Evolutionary conservation across 352 stramenopile genomes (phyloP).

Genomic region (Elongisporangium anandrum): DNA sequence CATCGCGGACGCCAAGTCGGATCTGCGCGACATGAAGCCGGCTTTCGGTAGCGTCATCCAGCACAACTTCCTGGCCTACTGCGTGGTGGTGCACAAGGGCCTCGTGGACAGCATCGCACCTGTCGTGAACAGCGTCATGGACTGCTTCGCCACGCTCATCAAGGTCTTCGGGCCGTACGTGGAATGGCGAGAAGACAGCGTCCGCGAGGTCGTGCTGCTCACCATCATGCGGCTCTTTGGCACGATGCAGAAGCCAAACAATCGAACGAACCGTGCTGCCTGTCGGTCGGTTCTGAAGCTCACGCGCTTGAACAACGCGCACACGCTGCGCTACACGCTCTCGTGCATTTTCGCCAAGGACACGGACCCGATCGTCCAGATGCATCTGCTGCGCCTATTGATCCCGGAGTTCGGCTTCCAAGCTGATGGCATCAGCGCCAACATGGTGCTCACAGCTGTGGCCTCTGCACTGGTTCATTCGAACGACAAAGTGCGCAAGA

Average conservation of each 20-base stretch:
- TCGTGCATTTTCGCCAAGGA: slow-evolving; percentile 73
- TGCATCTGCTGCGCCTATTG: slow-evolving; percentile 74
- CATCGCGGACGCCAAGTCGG: slow-evolving; percentile 64
- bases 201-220: slow-evolving; percentile 62
- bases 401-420: slow-evolving; percentile 80
- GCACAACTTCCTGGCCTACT: slow-evolving; percentile 61
- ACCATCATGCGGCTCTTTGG: slow-evolving; percentile 55
- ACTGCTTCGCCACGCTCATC: slow-evolving; percentile 59
- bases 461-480: slow-evolving; percentile 39
- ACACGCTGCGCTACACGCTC: slow-evolving; percentile 66
- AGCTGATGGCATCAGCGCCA: slow-evolving; percentile 53
- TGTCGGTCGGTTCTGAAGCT: slow-evolving; percentile 75
- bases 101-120: slow-evolving; percentile 67
- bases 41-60: slow-evolving; percentile 60
- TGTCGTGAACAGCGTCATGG: slow-evolving; percentile 70
- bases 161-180: slow-evolving; percentile 72
- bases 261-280: slow-evolving; percentile 63
- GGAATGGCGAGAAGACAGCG: slow-evolving; percentile 60
- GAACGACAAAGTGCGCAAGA: slow-evolving; percentile 74
- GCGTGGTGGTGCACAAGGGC: slow-evolving; percentile 48
- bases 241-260: slow-evolving; percentile 80
- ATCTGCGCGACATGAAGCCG: slow-evolving; percentile 61
- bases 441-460: slow-evolving; percentile 42
- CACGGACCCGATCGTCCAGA: slow-evolving; percentile 67
- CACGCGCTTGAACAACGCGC: slow-evolving; percentile 52